A percentile compares a stretch with the other conserved stretches of the same genome.
phyloP scores from a whole-genome alignment of 2,329 filamentous ascomycete genomes.

The Fusarium humuli region DNA sequence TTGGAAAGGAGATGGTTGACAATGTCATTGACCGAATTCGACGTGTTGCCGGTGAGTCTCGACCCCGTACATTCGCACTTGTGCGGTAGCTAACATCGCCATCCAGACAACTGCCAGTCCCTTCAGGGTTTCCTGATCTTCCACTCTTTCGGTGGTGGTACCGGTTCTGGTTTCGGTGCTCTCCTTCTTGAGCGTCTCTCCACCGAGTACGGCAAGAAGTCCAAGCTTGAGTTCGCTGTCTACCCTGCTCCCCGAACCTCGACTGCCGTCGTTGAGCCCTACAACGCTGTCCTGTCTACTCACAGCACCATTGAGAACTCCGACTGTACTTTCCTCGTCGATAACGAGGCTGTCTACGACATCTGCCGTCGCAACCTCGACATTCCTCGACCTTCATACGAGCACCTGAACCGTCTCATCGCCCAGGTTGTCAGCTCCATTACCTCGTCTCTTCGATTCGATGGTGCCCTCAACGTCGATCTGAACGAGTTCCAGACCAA shows the following conservation, averaged over 20 bases:
- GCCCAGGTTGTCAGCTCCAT: conserved; percentile 81
- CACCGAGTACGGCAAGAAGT: conserved; percentile 82
- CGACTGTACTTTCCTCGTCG: conserved; percentile 82
- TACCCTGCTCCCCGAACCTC: conserved; percentile 78
- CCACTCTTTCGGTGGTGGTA: conserved; percentile 80
- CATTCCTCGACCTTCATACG: conserved; percentile 75
- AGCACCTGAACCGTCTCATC: conserved; percentile 79
- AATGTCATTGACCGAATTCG: conserved; percentile 76
- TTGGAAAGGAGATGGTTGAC: conserved; percentile 81
- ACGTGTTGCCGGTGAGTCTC: conserved; percentile 71
- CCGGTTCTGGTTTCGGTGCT: conserved; percentile 78
- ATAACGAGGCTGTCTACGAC: conserved; percentile 81
- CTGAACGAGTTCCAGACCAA: conserved; percentile 84
- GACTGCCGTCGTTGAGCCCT: conserved; percentile 78
- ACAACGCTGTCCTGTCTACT: conserved; percentile 79
- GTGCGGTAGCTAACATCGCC: conserved; percentile 26
- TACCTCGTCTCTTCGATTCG: conserved; percentile 77
- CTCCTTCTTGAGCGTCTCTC: conserved; percentile 78
- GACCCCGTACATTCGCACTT: not conserved
- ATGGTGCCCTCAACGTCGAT: conserved; percentile 79
- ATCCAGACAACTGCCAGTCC: conserved; percentile 75
- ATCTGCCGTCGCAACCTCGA: conserved; percentile 80
- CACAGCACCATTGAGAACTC: conserved; percentile 82
- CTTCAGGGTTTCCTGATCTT: conserved; percentile 81
- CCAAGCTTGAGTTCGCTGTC: conserved; percentile 79